Conservation (phyloP, 352 stramenopile species). For the Globisporangium rhizosaccharum region DNA sequence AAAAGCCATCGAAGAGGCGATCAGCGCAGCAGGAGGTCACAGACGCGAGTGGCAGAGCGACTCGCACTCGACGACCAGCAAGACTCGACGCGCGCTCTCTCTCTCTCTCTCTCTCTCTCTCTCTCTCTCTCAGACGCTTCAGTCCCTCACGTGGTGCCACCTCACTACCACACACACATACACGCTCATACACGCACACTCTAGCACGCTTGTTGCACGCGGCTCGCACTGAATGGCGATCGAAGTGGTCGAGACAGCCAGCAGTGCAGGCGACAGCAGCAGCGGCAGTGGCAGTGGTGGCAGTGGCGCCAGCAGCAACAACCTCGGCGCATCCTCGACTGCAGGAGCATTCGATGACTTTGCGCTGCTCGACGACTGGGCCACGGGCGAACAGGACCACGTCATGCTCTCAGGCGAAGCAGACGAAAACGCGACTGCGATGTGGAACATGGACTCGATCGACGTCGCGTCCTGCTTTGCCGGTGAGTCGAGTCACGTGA, state of each 20-base stretch:
- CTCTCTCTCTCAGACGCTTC: not conserved
- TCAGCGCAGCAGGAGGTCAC: too few species aligned
- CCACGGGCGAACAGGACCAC: slow-evolving; percentile 13
- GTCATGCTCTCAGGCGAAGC: slow-evolving; percentile 10
- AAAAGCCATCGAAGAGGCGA: not conserved
- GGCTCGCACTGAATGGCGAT: slow-evolving; percentile 12
- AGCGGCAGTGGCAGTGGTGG: not conserved
- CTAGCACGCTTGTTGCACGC: not conserved
- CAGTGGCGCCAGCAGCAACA: not conserved
- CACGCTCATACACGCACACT: slow-evolving; percentile 3
- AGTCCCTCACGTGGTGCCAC: not conserved
- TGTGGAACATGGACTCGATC: slow-evolving; percentile 27
- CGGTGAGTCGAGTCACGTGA: slow-evolving; percentile 10
- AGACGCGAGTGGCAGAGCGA: too few species aligned
- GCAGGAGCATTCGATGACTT: slow-evolving; percentile 14
- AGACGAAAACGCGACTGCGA: slow-evolving; percentile 21
- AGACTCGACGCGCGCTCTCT: too few species aligned
- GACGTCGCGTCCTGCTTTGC: slow-evolving; percentile 14
- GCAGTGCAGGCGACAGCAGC: slow-evolving; percentile 5
- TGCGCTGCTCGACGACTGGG: slow-evolving; percentile 22
- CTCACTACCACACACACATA: not conserved
- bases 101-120: too few species aligned
- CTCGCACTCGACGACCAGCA: not conserved
- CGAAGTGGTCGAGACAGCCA: slow-evolving; percentile 13
- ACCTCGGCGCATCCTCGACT: not conserved